Evolutionary conservation across 208 protist species (phyloP).

Genomic region (Eutreptiella sp.): DNA sequence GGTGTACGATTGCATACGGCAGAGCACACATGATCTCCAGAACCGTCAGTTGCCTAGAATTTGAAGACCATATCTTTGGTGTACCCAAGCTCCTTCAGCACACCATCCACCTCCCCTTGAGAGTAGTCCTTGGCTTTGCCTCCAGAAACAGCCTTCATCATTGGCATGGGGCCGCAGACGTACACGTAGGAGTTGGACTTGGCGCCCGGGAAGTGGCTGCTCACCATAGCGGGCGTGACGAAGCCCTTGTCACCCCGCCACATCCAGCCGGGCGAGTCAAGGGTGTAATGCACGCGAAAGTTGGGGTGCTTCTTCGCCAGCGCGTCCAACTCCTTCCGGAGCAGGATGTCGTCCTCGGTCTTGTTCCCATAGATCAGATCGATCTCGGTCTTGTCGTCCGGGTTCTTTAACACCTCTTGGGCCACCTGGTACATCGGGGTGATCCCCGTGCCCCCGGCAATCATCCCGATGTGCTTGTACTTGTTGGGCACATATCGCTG

Average conservation of each 20-base stretch:
- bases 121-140: constrained; percentile 30
- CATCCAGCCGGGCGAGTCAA: constrained; percentile 18
- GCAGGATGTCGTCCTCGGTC: background rate
- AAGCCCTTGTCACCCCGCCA: constrained; percentile 68
- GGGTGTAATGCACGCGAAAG: constrained; percentile 38
- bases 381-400: constrained; percentile 25
- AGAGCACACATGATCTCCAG: too few relatives aligned
- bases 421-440: constrained; percentile 28
- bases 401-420: constrained; percentile 7
- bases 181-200: constrained; percentile 57
- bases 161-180: constrained; percentile 71
- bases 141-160: constrained; percentile 69
- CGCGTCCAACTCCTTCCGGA: constrained; percentile 5
- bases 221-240: constrained; percentile 57
- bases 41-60: too few relatives aligned
- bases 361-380: constrained; percentile 13
- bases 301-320: constrained; percentile 3
- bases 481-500: constrained; percentile 36
- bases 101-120: too few relatives aligned
- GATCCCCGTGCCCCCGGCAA: constrained; percentile 33
- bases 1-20: too few relatives aligned
- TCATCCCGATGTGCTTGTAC: constrained; percentile 38
- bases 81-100: too few relatives aligned
- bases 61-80: too few relatives aligned
- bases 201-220: constrained; percentile 64